Evolutionary conservation across 345 rosid species (phyloP).

Genomic region (Bretschneidera sinensis): DNA sequence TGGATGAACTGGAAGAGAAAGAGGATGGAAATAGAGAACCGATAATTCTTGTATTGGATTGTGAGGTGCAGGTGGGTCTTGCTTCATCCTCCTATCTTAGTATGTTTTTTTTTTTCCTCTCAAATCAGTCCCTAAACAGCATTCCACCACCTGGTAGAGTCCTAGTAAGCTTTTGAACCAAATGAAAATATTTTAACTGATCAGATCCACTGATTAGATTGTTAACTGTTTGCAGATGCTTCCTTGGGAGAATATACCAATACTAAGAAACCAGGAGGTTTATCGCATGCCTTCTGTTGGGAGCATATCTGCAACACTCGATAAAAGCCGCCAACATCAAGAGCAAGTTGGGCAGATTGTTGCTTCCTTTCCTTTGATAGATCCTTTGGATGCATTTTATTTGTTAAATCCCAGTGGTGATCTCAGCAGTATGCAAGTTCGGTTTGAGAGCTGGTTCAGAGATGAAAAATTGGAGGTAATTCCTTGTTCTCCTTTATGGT

Average conservation of each 20-base stretch:
- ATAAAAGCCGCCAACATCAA: slow-evolving; percentile 38
- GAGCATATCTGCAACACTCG: slow-evolving; percentile 52
- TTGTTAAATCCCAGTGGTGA: slow-evolving; percentile 88
- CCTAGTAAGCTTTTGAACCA: too few relatives aligned
- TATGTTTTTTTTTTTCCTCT: too few relatives aligned
- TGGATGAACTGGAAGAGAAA: slow-evolving; percentile 45
- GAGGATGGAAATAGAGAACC: slow-evolving; percentile 50
- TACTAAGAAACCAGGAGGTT: slow-evolving; percentile 75
- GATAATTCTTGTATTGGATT: slow-evolving; percentile 64
- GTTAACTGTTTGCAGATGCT: slow-evolving; percentile 61
- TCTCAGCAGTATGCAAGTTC: slow-evolving; percentile 52
- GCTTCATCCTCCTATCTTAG: background rate
- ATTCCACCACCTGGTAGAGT: too few relatives aligned
- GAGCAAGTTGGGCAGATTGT: slow-evolving; percentile 30
- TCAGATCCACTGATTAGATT: slow-evolving; percentile 15
- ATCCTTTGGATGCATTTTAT: slow-evolving; percentile 88
- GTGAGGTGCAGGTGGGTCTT: slow-evolving; percentile 74
- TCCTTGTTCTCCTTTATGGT: slow-evolving; percentile 1
- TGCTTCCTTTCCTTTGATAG: slow-evolving; percentile 62
- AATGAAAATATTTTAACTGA: too few relatives aligned
- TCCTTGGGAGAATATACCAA: slow-evolving; percentile 95
- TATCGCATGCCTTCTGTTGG: slow-evolving; percentile 96
- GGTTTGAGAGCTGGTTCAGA: slow-evolving; percentile 81
- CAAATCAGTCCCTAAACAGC: too few relatives aligned
- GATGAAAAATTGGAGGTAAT: slow-evolving; percentile 77